Percentiles rank a stretch among this genome's conserved stretches.
Evolutionary conservation across 179 eudicot species (phyloP).

Genomic region (Silene noctiflora): DNA sequence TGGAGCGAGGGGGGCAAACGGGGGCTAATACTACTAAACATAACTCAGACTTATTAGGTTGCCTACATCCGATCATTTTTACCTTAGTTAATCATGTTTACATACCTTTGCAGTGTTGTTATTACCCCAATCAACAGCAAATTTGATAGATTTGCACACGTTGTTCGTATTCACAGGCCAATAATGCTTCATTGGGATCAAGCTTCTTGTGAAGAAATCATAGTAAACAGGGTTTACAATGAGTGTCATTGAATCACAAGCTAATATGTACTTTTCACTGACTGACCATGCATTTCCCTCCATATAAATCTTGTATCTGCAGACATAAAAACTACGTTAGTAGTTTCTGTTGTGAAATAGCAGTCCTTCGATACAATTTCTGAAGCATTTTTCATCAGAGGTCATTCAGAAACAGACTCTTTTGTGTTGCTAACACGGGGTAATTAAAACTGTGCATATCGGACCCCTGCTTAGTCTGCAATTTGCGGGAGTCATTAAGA

Average conservation of each 20-base stretch:
- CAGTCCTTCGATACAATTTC: no score
- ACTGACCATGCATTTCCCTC: slow-evolving; percentile 62
- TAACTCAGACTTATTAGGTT: no score
- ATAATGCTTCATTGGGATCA: slow-evolving; percentile 40
- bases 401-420: no score
- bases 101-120: slow-evolving; percentile 28
- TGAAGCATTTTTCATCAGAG: no score
- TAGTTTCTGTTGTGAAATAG: no score
- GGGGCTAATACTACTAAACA: no score
- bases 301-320: slow-evolving; percentile 48
- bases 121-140: slow-evolving; percentile 58
- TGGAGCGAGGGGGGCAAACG: no score
- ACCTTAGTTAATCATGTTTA: neutral
- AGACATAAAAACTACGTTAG: neutral
- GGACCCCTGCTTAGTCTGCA: no score
- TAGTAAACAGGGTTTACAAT: slow-evolving; percentile 34
- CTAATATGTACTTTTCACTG: slow-evolving; percentile 51
- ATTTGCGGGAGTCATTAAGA: neutral
- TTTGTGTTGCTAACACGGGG: no score
- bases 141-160: slow-evolving; percentile 44
- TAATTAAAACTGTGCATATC: no score
- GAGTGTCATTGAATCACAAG: slow-evolving; percentile 52
- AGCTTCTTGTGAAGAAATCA: slow-evolving; percentile 51
- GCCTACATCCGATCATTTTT: no score
- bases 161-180: slow-evolving; percentile 40